Conservation (phyloP, 805 yeast species). For the Starmerella kuoi region DNA sequence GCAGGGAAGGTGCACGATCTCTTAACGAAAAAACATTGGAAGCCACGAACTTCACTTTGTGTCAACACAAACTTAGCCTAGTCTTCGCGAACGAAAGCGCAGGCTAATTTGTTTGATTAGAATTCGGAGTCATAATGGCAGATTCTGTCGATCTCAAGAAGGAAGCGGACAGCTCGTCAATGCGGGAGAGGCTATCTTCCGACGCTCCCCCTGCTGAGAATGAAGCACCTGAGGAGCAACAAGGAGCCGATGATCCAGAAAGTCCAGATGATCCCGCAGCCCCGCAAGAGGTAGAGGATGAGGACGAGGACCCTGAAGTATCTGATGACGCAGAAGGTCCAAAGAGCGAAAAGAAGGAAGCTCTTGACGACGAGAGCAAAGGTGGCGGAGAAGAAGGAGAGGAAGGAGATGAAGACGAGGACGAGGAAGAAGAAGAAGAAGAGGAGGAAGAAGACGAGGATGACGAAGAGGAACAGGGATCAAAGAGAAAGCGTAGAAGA, state of each 20-base stretch:
- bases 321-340: constrained; percentile 4
- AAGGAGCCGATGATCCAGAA: background rate
- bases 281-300: constrained; percentile 11
- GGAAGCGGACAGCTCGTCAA: background rate
- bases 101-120: too few relatives aligned
- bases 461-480: constrained; percentile 41
- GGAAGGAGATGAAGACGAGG: constrained; percentile 21
- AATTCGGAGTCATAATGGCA: too few relatives aligned
- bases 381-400: constrained; percentile 24
- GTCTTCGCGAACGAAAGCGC: too few relatives aligned
- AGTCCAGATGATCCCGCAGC: background rate
- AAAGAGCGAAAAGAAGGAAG: constrained; percentile 32
- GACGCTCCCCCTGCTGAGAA: too few relatives aligned
- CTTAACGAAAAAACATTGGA: too few relatives aligned
- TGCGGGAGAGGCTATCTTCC: too few relatives aligned
- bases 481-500: constrained; percentile 32
- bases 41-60: too few relatives aligned
- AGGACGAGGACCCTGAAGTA: constrained; percentile 22
- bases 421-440: constrained; percentile 24
- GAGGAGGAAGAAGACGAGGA: constrained; percentile 36
- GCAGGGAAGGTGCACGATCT: too few relatives aligned
- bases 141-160: background rate
- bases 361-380: constrained; percentile 37
- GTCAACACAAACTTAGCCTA: too few relatives aligned
- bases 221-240: background rate